Evolutionary conservation across 2,329 filamentous ascomycete species (phyloP), one percentile per base, ranked within the genome.

Genomic region (Nigrospora osmanthi): DNA sequence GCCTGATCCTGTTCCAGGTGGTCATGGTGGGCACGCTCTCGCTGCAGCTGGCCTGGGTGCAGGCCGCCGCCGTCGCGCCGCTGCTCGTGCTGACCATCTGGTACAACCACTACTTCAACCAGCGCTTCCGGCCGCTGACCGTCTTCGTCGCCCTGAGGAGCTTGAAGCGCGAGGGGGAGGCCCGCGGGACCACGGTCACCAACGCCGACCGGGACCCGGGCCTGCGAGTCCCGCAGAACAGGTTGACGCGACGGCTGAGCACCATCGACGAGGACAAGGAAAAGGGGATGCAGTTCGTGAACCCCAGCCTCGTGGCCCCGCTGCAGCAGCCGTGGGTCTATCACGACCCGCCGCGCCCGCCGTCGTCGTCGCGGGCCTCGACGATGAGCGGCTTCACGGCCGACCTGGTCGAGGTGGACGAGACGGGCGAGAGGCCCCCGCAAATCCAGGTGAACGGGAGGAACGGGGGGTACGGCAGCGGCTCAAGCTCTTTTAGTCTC

Each of bases 81-180:
- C 73, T 98, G 3, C 70, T 95, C 5, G 70, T 83, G 11, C 80
- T 81, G 31, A 96, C 91, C 0, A 70, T 95, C 14, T 97, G 91
- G 90, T 95, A 94, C 60, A 85, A 80, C 51, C 87, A 87, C 63
- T 86, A 88, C 53, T 97, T 88, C 60, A 76, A 79, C 37, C 76
- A 78, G 38, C 86, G 85, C 1, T 98, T 93, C 57, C 86, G 89
- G 56, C 91, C 93, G 1, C 68, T 98, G 48, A 95, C 90, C 64
- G 85, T 82, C 54, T 96, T 93, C 61, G 97, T 98, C 60, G 89
- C 94, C 28, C 70, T 98, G 38, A 79, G 88, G 50, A 95, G 89
- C 56, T 88, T 98, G 47, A 79, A 83, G 52, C 73, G 80, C 23
- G 75, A 79, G 3, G 73, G 80, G 46, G 70, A 73, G n/a, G 69